These are phyloP conservation scores for Alternaria gansuensis DNA, from an alignment of 2,329 filamentous ascomycete species.

Conservation along the genomic window DNA sequence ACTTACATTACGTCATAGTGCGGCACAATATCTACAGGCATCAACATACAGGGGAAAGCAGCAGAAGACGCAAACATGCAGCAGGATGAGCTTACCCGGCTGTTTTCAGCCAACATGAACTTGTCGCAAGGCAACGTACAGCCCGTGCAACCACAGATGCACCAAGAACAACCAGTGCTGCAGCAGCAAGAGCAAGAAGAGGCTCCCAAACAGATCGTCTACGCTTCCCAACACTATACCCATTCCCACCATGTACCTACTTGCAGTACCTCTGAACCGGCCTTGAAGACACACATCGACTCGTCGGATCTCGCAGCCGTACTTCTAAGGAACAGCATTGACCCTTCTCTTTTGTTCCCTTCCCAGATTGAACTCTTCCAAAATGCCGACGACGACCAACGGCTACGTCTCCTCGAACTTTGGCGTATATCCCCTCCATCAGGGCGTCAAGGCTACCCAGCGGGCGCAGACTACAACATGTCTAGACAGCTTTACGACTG, in stretches of 20 bases:
- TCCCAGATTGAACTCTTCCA: constrained; percentile 82
- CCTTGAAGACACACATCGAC: constrained; percentile 44
- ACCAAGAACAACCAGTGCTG: constrained; percentile 22
- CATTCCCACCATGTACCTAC: constrained; percentile 74
- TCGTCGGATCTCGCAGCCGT: constrained; percentile 63
- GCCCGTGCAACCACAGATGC: constrained; percentile 55
- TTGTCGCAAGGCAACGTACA: constrained; percentile 57
- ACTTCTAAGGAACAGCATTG: constrained; percentile 72
- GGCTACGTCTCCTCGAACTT: constrained; percentile 78
- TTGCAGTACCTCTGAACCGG: constrained; percentile 42
- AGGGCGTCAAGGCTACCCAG: constrained; percentile 45
- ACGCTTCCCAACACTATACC: constrained; percentile 85
- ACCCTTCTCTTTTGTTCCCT: constrained; percentile 72
- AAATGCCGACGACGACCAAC: constrained; percentile 75
- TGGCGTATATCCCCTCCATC: constrained; percentile 81
- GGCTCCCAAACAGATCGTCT: constrained; percentile 65
- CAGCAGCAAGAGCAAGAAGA: constrained; percentile 32
- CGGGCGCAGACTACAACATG: constrained; percentile 57
- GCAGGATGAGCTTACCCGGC: constrained; percentile 81
- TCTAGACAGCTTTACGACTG: constrained; percentile 58
- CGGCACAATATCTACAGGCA: constrained; percentile 53
- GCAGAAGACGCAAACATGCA: constrained; percentile 60
- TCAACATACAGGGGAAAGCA: constrained; percentile 53
- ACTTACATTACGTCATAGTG: constrained; percentile 57
- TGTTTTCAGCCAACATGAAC: constrained; percentile 80